Conservation (phyloP, 2,329 filamentous ascomycete genomes). For the Leptographium wingfieldii region DNA sequence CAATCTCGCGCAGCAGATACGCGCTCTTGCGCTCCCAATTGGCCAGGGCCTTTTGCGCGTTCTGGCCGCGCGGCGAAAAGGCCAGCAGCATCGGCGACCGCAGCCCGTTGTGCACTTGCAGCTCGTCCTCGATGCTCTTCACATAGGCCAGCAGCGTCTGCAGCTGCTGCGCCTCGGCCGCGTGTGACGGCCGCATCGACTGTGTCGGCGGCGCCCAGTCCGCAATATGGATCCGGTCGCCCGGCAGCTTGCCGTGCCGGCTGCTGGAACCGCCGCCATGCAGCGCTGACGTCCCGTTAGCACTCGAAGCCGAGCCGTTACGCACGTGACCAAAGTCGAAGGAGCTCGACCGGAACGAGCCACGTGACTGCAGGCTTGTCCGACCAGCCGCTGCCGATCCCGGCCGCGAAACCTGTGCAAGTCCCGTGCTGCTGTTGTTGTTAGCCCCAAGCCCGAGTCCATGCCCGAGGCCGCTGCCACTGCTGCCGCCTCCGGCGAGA, state of each 20-base stretch:
- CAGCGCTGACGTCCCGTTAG: background rate
- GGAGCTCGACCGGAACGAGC: slow-evolving; percentile 41
- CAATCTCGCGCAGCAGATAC: slow-evolving; percentile 83
- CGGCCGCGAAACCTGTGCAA: slow-evolving; percentile 27
- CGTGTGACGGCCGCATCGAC: slow-evolving; percentile 72
- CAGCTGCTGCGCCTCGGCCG: slow-evolving; percentile 72
- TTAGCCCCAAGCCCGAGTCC: slow-evolving; percentile 13
- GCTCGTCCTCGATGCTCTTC: slow-evolving; percentile 69
- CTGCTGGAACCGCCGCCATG: background rate
- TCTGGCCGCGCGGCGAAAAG: slow-evolving; percentile 73
- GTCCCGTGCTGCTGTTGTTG: background rate
- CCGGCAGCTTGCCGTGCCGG: slow-evolving; percentile 49
- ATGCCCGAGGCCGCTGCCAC: slow-evolving; percentile 7
- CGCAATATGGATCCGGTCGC: slow-evolving; percentile 70
- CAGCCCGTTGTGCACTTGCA: slow-evolving; percentile 78
- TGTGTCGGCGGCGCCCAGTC: slow-evolving; percentile 86
- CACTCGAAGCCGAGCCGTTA: slow-evolving; percentile 30
- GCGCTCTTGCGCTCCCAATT: slow-evolving; percentile 97
- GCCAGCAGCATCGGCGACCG: slow-evolving; percentile 78
- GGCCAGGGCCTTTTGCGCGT: slow-evolving; percentile 71
- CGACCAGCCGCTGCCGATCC: slow-evolving; percentile 30
- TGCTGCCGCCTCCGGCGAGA: slow-evolving; percentile 4
- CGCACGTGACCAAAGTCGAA: slow-evolving; percentile 51
- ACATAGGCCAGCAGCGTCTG: slow-evolving; percentile 66
- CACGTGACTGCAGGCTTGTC: slow-evolving; percentile 14